phyloP scores from a whole-genome alignment of 2,329 filamentous ascomycete genomes.

The Colletotrichum gloeosporioides region DNA sequence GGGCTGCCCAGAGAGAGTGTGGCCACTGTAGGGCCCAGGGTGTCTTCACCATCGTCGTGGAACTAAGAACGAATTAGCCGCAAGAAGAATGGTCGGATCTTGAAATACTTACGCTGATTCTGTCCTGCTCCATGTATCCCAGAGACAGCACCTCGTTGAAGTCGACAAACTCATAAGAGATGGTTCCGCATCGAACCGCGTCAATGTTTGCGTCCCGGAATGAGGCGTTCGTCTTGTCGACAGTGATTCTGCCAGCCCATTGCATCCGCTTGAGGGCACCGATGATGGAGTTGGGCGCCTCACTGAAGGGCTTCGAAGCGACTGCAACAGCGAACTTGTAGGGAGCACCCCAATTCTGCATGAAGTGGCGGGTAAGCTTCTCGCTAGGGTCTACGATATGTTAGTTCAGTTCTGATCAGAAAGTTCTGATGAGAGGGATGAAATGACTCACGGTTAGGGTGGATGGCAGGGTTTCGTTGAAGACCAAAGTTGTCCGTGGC shows the following conservation, averaged over 20 bases:
- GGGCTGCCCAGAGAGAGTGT: conserved; percentile 65
- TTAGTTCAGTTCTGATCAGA: conserved; percentile 25
- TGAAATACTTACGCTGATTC: conserved; percentile 53
- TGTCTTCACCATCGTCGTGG: conserved; percentile 71
- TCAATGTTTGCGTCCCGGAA: background rate
- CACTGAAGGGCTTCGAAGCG: conserved; percentile 51
- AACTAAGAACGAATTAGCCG: conserved; percentile 43
- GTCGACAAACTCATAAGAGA: conserved; percentile 35
- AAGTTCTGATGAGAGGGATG: conserved; percentile 8
- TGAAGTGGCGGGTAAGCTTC: conserved; percentile 56
- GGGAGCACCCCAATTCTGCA: conserved; percentile 65
- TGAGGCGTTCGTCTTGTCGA: conserved; percentile 31
- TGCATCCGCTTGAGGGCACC: conserved; percentile 56
- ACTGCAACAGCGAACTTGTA: conserved; percentile 71
- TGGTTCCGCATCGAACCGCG: conserved; percentile 13
- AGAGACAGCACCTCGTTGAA: conserved; percentile 71
- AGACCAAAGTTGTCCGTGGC: conserved; percentile 43
- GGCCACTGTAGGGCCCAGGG: conserved; percentile 66
- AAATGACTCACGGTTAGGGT: conserved; percentile 34
- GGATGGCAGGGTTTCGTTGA: conserved; percentile 43
- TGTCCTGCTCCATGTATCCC: conserved; percentile 65
- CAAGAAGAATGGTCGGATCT: background rate
- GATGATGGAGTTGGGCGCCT: conserved; percentile 53
- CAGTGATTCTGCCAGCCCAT: conserved; percentile 55
- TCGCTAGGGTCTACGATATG: conserved; percentile 39